A percentile compares a stretch with the other conserved stretches of the same genome.
Conservation (phyloP, 2,329 filamentous ascomycete species). For the Xylariaceae sp. region DNA sequence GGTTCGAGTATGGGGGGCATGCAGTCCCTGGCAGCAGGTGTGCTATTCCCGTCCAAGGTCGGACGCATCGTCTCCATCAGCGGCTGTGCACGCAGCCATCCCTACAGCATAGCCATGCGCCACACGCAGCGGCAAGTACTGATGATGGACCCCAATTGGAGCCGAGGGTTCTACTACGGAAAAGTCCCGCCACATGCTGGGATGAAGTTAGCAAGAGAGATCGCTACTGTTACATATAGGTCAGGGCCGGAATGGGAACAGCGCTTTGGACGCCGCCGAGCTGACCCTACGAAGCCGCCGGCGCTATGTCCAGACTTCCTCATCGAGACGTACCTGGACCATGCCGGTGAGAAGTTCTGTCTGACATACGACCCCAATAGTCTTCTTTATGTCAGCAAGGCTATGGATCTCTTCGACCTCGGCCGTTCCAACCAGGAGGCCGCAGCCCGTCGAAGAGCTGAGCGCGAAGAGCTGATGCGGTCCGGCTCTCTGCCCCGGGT, state of each 20-base stretch:
- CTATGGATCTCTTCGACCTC: constrained; percentile 97
- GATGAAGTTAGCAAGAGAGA: constrained; percentile 97
- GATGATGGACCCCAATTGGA: constrained; percentile 99
- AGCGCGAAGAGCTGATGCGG: constrained; percentile 54
- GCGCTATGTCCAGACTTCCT: constrained; percentile 96
- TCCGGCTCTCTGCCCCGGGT: constrained; percentile 33
- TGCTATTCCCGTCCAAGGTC: constrained; percentile 76
- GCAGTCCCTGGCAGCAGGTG: constrained; percentile 86
- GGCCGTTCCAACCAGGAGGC: constrained; percentile 64
- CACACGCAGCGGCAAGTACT: constrained; percentile 96
- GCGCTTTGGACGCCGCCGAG: constrained; percentile 80
- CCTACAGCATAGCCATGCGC: constrained; percentile 97
- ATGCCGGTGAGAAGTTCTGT: constrained; percentile 97
- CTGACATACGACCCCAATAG: constrained; percentile 96
- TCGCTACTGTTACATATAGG: constrained; percentile 94
- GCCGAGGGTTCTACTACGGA: constrained; percentile 89
- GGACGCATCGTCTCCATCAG: constrained; percentile 81
- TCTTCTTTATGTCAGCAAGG: constrained; percentile 92
- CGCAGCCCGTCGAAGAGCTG: constrained; percentile 55
- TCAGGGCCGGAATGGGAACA: constrained; percentile 97
- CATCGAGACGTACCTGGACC: constrained; percentile 96
- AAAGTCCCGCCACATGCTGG: constrained; percentile 84
- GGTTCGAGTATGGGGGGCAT: constrained; percentile 98
- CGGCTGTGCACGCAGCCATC: constrained; percentile 89
- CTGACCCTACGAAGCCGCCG: constrained; percentile 79